Evolutionary conservation across 2,329 filamentous ascomycete species (phyloP).

Genomic region (Atkinsonella texensis): DNA sequence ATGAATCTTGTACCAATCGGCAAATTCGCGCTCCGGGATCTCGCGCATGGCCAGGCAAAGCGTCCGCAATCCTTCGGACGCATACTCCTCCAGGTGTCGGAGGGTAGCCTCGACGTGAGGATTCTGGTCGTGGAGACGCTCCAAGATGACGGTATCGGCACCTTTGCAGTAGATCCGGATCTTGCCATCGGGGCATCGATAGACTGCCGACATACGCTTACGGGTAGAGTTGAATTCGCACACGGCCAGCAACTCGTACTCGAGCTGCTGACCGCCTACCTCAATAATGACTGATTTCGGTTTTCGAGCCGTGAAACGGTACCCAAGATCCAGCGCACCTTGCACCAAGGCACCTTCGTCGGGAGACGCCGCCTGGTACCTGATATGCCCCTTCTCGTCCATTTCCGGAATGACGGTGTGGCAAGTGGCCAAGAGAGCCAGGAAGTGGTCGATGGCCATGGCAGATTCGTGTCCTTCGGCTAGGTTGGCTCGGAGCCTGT

Average conservation of each 20-base stretch:
- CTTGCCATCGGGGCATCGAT: constrained; percentile 91
- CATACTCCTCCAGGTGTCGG: constrained; percentile 95
- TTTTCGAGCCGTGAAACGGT: constrained; percentile 82
- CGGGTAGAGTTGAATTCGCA: constrained; percentile 93
- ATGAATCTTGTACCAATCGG: constrained; percentile 76
- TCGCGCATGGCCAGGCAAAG: constrained; percentile 93
- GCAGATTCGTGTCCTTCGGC: constrained; percentile 38
- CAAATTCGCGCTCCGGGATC: constrained; percentile 77
- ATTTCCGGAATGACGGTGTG: constrained; percentile 96
- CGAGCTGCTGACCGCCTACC: constrained; percentile 56
- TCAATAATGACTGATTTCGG: constrained; percentile 79
- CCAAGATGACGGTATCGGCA: constrained; percentile 93
- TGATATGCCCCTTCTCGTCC: constrained; percentile 71
- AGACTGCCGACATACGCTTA: constrained; percentile 97
- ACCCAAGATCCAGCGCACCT: constrained; percentile 74
- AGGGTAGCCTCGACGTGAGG: constrained; percentile 81
- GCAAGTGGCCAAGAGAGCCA: constrained; percentile 76
- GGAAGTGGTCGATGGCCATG: constrained; percentile 60
- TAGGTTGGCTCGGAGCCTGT: constrained; percentile 58
- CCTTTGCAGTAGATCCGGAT: constrained; percentile 92
- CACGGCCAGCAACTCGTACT: constrained; percentile 90
- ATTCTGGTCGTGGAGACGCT: constrained; percentile 74
- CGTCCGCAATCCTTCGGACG: constrained; percentile 87
- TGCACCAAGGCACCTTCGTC: constrained; percentile 96
- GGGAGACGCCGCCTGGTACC: constrained; percentile 94